These are phyloP conservation scores for Lactarius vividus DNA, from an alignment of 768 basidiomycete species.

Conservation along the genomic window DNA sequence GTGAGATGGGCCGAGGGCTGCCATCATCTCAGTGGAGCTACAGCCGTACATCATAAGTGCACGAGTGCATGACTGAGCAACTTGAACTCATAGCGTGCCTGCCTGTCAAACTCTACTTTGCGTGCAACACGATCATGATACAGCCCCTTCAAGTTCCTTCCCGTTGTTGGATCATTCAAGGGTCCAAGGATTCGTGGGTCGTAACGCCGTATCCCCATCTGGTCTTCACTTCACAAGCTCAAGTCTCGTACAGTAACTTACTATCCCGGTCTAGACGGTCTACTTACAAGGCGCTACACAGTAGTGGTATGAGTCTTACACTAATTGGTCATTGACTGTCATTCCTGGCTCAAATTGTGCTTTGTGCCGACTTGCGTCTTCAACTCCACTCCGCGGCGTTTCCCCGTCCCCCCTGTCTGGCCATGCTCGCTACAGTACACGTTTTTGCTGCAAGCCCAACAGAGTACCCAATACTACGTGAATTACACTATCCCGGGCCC, in stretches of 20 bases:
- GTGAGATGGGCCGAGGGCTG: not conserved
- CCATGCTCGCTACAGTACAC: not conserved
- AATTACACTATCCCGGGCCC: not conserved
- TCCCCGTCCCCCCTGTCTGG: not conserved
- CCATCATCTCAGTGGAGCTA: not conserved
- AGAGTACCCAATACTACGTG: not conserved
- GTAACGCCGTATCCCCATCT: not conserved
- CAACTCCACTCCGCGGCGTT: not conserved
- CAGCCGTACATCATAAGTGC: too few relatives aligned
- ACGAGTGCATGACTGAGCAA: too few relatives aligned
- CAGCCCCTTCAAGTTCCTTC: not conserved
- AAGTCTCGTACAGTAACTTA: not conserved
- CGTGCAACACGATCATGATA: not conserved
- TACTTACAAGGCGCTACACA: not conserved
- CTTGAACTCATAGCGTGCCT: not conserved
- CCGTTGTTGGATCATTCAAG: not conserved
- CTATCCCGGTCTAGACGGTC: not conserved
- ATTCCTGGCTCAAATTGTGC: not conserved
- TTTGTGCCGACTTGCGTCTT: not conserved
- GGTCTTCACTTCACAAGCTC: not conserved
- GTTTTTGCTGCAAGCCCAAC: not conserved
- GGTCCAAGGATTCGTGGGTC: not conserved
- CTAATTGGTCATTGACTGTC: not conserved
- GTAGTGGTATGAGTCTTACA: not conserved
- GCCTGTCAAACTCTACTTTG: not conserved